phyloP scores from a whole-genome alignment of 2,329 filamentous ascomycete species.

The Geosmithia putterillii region DNA sequence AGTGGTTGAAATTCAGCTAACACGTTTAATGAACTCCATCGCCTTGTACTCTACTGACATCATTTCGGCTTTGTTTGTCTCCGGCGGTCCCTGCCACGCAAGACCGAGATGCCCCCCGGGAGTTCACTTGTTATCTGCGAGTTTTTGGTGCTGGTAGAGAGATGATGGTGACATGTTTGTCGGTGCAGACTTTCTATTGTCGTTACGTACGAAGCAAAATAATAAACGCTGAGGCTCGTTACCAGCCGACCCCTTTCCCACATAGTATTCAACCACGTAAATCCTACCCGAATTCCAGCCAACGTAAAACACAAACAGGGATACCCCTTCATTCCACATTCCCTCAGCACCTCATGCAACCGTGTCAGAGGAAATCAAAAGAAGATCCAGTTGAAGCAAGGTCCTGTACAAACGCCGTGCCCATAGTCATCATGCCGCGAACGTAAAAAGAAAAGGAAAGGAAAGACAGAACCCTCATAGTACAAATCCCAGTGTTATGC shows the following conservation, averaged over 20 bases:
- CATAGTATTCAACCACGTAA: no score
- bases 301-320: not conserved
- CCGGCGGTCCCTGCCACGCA: no score
- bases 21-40: no score
- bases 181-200: not conserved
- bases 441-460: not conserved
- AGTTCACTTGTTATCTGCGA: no score
- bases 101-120: no score
- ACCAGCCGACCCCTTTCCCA: no score
- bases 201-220: not conserved
- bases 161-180: not conserved
- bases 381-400: not conserved
- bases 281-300: not conserved
- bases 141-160: no score
- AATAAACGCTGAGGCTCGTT: not conserved
- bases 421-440: not conserved
- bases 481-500: not conserved
- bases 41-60: no score
- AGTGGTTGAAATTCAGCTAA: no score
- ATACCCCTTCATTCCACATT: not conserved
- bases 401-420: not conserved
- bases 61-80: no score
- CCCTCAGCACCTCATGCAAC: not conserved
- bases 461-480: not conserved
- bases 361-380: not conserved